These are phyloP conservation scores for Epicoccum nigrum DNA, from an alignment of 2,329 filamentous ascomycete species.

Conservation along the genomic window DNA sequence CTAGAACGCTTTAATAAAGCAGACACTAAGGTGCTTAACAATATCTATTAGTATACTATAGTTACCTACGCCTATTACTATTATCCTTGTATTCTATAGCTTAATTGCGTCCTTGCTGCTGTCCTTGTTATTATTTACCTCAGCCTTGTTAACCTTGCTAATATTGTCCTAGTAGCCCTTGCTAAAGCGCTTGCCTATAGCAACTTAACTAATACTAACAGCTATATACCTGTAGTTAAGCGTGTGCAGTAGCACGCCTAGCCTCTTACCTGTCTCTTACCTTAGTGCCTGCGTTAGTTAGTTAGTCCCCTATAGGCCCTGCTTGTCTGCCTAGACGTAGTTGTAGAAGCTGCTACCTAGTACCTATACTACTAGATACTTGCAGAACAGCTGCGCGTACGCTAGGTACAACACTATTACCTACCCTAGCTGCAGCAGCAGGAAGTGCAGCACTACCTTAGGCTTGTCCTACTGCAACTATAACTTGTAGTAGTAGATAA, in stretches of 20 bases:
- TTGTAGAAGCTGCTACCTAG: conserved; percentile 8
- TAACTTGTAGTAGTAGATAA: conserved; percentile 32
- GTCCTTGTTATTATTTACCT: conserved; percentile 22
- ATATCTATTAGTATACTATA: conserved; percentile 26
- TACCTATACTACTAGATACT: background rate
- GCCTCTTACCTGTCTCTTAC: conserved; percentile 21
- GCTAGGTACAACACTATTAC: conserved; percentile 26
- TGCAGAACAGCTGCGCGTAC: background rate
- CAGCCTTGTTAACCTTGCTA: conserved; percentile 22
- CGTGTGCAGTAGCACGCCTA: conserved; percentile 22
- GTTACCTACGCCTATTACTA: conserved; percentile 13
- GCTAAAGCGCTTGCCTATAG: no score
- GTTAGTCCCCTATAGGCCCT: conserved; percentile 17
- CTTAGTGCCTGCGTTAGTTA: conserved; percentile 18
- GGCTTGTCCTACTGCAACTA: conserved; percentile 28
- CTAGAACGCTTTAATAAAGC: conserved; percentile 24
- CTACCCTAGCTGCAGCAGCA: conserved; percentile 27
- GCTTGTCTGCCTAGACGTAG: conserved; percentile 16
- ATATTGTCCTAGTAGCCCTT: conserved; percentile 26
- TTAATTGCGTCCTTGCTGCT: conserved; percentile 9
- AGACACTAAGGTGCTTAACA: conserved; percentile 28
- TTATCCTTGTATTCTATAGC: conserved; percentile 19
- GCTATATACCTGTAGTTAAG: conserved; percentile 19
- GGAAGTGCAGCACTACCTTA: conserved; percentile 32
- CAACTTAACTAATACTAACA: no score